These are phyloP conservation scores for Linum lewisii DNA, from an alignment of 345 rosid species.

Conservation along the genomic window DNA sequence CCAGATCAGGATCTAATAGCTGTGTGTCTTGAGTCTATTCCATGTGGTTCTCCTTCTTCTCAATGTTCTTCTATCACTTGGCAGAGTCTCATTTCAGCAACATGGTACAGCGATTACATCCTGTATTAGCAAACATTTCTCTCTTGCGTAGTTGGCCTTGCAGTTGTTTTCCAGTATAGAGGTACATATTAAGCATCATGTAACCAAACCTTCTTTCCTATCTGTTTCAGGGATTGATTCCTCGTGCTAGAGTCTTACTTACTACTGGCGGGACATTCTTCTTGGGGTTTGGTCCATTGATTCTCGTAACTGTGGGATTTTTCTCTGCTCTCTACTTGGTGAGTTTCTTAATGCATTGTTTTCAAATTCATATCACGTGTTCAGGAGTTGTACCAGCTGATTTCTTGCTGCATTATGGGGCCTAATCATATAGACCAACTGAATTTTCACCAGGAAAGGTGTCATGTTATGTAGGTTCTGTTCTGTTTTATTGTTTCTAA, in stretches of 20 bases:
- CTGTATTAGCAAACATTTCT: background rate
- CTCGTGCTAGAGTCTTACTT: constrained; percentile 73
- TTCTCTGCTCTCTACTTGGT: constrained; percentile 76
- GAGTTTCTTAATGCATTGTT: constrained; percentile 20
- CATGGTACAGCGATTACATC: background rate
- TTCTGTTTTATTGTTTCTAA: too few species aligned
- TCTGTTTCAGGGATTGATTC: constrained; percentile 77
- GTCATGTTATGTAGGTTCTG: too few species aligned
- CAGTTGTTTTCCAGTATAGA: background rate
- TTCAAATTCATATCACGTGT: background rate
- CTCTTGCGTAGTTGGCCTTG: background rate
- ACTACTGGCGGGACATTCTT: constrained; percentile 88
- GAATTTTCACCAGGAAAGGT: too few species aligned
- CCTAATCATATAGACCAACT: background rate
- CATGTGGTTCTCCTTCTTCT: too few species aligned
- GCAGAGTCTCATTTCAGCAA: background rate
- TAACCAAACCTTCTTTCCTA: background rate
- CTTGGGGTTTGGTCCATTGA: constrained; percentile 78
- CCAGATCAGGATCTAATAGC: background rate
- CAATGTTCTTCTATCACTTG: background rate
- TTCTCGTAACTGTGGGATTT: constrained; percentile 49
- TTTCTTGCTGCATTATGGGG: background rate
- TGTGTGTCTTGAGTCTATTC: background rate
- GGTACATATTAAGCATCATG: background rate
- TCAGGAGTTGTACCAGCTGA: background rate